Base-by-base conservation (phyloP, 805 yeast genomes). In the Kazachstania bromeliacearum region DNA sequence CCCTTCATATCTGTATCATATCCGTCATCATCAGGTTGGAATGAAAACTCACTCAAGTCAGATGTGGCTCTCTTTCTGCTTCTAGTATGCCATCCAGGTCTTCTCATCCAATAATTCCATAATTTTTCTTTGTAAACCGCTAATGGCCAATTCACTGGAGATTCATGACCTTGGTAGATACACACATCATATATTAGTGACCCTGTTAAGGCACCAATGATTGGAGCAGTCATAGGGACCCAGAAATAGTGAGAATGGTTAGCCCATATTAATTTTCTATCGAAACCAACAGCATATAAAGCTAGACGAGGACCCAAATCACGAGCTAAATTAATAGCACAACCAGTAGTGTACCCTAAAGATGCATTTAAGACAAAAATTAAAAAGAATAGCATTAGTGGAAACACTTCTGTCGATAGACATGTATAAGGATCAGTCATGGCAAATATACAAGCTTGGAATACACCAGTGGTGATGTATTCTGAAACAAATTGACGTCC, bases 221-320 rank as follows among this genome's bases (percentile, higher is more conserved):
- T 49, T 20, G 78, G 76, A n/a, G 66, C 70, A 20, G 68, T 60
- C 43, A 69, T 50, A 34, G 76, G 75, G 24, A 71, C 70, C 77
- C 77, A 71, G 48, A 68, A 68, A 50, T 68, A 71, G 46, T 64
- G 62, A 49, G 59, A 55, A 39, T 66, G 60, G 13, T 51, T 45
- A 13, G 56, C 47, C 63, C 68, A 59, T 28, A 59, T 35, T 19
- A 69, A 45, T 51, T 57, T 25, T 53, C 64, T 50, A 28, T 68
- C 65, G 42, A 69, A 68, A 21, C 78, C 78, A 25, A 68, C 60
- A 35, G 69, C 55, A 27, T 61, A 59, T 14, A 73, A 53, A 24
- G 73, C 73, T 28, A 72, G 47, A 45, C 78, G 57, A 38, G 78
- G 77, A 15, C 70, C 74, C 34, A 71, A 59, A 53, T 72, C 78